phyloP scores from a whole-genome alignment of 441 rosid species.

The Mallotus repandus region DNA sequence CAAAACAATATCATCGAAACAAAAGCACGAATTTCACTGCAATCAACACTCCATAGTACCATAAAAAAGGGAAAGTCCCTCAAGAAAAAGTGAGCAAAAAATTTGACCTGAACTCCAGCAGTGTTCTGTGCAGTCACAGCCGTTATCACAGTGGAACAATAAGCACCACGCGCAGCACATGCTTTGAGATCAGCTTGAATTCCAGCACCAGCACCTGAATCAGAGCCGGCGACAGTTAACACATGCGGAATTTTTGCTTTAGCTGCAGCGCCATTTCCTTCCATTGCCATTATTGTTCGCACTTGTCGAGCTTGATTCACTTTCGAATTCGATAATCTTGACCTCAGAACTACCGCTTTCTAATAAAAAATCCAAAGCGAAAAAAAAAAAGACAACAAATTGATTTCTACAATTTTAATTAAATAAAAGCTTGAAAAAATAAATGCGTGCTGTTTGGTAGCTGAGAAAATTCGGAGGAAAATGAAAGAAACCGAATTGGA shows the following conservation, averaged over 20 bases:
- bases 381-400: too few relatives aligned
- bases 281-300: slow-evolving; percentile 21
- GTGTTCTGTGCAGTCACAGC: slow-evolving; percentile 95
- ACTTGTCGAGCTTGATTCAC: not conserved
- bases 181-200: slow-evolving; percentile 94
- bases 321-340: slow-evolving; percentile 11
- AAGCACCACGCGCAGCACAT: slow-evolving; percentile 86
- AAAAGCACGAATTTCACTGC: not conserved
- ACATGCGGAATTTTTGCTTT: slow-evolving; percentile 62
- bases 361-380: not conserved
- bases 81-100: too few relatives aligned
- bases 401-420: too few relatives aligned
- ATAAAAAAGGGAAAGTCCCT: too few relatives aligned
- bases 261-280: slow-evolving; percentile 22
- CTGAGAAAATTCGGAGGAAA: not conserved
- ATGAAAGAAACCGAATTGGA: not conserved
- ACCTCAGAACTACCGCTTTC: slow-evolving; percentile 9
- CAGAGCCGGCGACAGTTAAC: slow-evolving; percentile 85
- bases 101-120: slow-evolving; percentile 68
- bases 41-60: too few relatives aligned
- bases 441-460: not conserved
- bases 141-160: slow-evolving; percentile 86
- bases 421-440: too few relatives aligned
- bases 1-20: not conserved
- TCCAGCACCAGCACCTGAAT: slow-evolving; percentile 94